Evolutionary conservation across 768 basidiomycete species (phyloP).

Genomic region (Coprinopsis marcescibilis): DNA sequence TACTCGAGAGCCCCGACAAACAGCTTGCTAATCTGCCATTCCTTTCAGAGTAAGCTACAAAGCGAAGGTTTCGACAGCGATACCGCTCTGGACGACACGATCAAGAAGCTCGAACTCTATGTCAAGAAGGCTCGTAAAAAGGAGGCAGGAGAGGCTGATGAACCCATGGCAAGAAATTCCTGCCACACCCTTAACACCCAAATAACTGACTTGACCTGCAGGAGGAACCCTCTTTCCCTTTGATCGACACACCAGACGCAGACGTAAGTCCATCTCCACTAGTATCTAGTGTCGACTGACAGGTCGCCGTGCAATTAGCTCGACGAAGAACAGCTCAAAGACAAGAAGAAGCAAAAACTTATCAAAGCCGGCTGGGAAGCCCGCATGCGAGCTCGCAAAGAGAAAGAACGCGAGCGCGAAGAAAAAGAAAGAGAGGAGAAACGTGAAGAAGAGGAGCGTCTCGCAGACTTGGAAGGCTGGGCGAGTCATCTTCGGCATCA

Average conservation of each 20-base stretch:
- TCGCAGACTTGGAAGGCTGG: slow-evolving; percentile 70
- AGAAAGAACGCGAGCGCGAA: slow-evolving; percentile 82
- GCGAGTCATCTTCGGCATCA: slow-evolving; percentile 62
- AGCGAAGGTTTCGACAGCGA: slow-evolving; percentile 76
- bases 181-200: neutral
- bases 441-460: slow-evolving; percentile 73
- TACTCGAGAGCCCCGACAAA: neutral
- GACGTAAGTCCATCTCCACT: slow-evolving; percentile 44
- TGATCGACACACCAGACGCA: slow-evolving; percentile 87
- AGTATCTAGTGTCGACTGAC: neutral
- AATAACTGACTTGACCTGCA: slow-evolving; percentile 19
- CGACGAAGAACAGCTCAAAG: slow-evolving; percentile 87
- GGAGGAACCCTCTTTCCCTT: slow-evolving; percentile 85
- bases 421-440: slow-evolving; percentile 67
- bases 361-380: slow-evolving; percentile 94
- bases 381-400: slow-evolving; percentile 72
- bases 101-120: slow-evolving; percentile 81
- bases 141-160: slow-evolving; percentile 70
- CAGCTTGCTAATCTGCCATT: neutral
- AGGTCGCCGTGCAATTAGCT: slow-evolving; percentile 36
- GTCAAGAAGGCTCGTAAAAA: slow-evolving; percentile 77
- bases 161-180: slow-evolving; percentile 35
- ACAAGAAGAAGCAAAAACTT: slow-evolving; percentile 90
- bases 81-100: slow-evolving; percentile 67
- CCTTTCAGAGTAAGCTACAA: slow-evolving; percentile 53